Evolutionary conservation across 805 yeast species (phyloP), one percentile per base, ranked within the genome.

Genomic region (Wickerhamomyces chaumierensis): DNA sequence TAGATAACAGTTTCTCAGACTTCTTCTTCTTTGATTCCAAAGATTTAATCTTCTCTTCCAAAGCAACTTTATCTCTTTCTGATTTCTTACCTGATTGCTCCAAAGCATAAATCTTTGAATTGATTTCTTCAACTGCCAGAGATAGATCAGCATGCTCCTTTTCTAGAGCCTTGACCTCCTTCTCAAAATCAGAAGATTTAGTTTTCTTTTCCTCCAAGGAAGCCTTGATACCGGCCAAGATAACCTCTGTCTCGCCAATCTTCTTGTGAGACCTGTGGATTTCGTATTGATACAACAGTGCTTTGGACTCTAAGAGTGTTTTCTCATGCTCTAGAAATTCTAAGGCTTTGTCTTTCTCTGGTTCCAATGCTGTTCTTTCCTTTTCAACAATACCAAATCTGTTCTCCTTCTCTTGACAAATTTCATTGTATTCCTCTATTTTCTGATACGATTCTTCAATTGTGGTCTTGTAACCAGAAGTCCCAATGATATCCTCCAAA

Each of bases 401-500:
- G 42, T 71, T 75, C 46, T 83, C 84, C 53, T 87, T 88, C 52
- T 85, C 95, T 29, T 74, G 61, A 53, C 95, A 86, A 7, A 75
- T 66, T 34, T 83, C 94, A 53, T 87, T 86, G 44, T 86, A 58
- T n/a, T 68, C 73, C 21, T 85, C 95, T 13, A 84, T 73, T 45
- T 74, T 66, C 2, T 61, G 54, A 36, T 73, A 61, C 19, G 76
- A 67, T 20, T 71, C 70, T 51, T 84, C 95, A 42, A 92, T 88
- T 32, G 75, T 61, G 19, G 68, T 66, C 56, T 92, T 88, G 56
- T 88, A 94, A 36, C 71, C 68, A 1, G 96, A 69, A 0, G 99
- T 94, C 4, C 98, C 99, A 39, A 94, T 92, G 36, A 92, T 90
- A 63, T 94, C 98, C 55, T 92, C 99, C 43, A 92, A 62, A 55